phyloP scores from a whole-genome alignment of 2,329 filamentous ascomycete species.

The Pseudopyricularia cyperi region DNA sequence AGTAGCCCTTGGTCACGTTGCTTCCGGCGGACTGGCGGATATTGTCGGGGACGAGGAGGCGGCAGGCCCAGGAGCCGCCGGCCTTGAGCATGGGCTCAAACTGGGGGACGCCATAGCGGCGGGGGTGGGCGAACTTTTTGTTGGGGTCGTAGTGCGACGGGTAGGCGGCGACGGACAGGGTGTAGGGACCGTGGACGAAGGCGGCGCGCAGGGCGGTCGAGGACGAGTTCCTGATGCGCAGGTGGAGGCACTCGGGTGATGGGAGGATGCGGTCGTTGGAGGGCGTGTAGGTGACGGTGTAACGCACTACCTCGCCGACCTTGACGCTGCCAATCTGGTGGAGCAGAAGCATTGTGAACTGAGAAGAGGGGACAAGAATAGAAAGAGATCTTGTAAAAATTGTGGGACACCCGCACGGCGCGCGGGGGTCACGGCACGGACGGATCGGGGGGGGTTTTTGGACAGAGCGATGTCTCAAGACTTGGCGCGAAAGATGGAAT shows the following conservation, averaged over 20 bases:
- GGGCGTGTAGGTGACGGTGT: conserved; percentile 84
- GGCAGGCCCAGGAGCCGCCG: conserved; percentile 72
- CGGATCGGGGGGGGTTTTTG: background rate
- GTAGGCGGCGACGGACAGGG: conserved; percentile 74
- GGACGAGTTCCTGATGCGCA: conserved; percentile 86
- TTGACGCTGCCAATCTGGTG: conserved; percentile 87
- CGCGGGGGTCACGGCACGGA: no score
- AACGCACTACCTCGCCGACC: conserved; percentile 87
- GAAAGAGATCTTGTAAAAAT: no score
- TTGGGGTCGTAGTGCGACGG: conserved; percentile 76
- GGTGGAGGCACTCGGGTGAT: conserved; percentile 64
- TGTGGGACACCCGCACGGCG: no score
- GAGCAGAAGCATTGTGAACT: conserved; percentile 65
- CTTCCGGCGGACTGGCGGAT: conserved; percentile 56
- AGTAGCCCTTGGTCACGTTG: conserved; percentile 29
- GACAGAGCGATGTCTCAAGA: no score
- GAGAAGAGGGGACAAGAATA: no score
- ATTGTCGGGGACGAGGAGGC: conserved; percentile 66
- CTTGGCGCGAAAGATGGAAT: no score
- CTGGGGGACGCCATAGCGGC: conserved; percentile 65
- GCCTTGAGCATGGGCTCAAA: conserved; percentile 97
- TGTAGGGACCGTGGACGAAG: conserved; percentile 94
- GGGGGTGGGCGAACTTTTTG: conserved; percentile 55
- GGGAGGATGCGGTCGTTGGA: conserved; percentile 81
- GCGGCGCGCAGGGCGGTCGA: conserved; percentile 84